Base-by-base conservation (phyloP, 352 stramenopile genomes). In the Pythium plurisporium region DNA sequence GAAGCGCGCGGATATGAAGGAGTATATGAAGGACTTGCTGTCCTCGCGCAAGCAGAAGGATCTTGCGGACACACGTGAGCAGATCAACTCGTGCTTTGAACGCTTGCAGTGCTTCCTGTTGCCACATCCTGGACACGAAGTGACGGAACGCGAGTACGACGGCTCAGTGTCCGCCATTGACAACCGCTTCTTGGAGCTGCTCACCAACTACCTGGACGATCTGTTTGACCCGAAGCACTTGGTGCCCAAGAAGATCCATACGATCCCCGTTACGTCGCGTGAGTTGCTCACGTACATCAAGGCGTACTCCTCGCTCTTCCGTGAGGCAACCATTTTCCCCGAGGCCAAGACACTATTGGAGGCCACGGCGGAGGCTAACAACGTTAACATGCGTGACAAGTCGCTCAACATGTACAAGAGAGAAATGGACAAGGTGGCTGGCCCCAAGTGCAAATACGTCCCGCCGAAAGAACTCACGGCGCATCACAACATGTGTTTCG, bases 1-100 rank as follows among this genome's bases (percentile, higher is more conserved):
- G 61, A 95, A 96, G 60, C 79, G 90, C 45, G 76, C 91, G 30
- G 87, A 98, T 73, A 99, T 99, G 94, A 75, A 91, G 46, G 71
- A 86, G 54, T 99, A 99, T 69, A 88, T 98, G 65, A 72, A 89
- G 40, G 82, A 97, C 50, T 72, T 99, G 22, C 79, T 99, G 19
- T 82, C 79, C 20, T 90, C 94, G 38, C 86, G 96, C 25, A 92
- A 94, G 64, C 91, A 97, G 50, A 94, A 96, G 53, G 97, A 99
- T 70, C 55, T 96, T 25, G 81, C 82, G 5, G 79, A 98, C 65
- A 98, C 96, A 27, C 78, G 96, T 30, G 91, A 98, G 58, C 96
- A 99, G 76, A 99, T 99, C 69, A 87, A 82, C 34, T 87, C 77
- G 38, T 99, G 96, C 76, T 99, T 99, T 70, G 86, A 98, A 52